Percentiles rank a stretch among this genome's conserved stretches.
Conservation (phyloP, 2,329 filamentous ascomycete genomes). For the Neofusicoccum umdonicola region DNA sequence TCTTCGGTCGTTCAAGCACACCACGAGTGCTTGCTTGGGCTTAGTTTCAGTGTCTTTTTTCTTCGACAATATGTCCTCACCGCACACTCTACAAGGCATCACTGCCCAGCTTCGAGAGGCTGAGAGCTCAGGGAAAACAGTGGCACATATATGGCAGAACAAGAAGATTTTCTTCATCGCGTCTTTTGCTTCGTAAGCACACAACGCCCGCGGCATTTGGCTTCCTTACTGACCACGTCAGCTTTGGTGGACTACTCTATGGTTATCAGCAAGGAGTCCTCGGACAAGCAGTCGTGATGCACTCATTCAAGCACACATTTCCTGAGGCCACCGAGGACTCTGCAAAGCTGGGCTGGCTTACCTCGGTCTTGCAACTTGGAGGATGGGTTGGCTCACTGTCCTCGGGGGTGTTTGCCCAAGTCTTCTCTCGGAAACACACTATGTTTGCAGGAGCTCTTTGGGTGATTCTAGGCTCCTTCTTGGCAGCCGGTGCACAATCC, state of each 20-base stretch:
- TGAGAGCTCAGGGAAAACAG: conserved; percentile 23
- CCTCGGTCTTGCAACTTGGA: conserved; percentile 51
- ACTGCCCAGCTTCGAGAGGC: not conserved
- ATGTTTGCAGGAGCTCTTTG: conserved; percentile 51
- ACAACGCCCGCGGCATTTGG: not conserved
- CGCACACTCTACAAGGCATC: conserved; percentile 3
- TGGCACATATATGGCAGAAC: conserved; percentile 28
- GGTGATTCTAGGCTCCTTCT: conserved; percentile 39
- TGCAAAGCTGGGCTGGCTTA: conserved; percentile 52
- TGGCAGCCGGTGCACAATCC: conserved; percentile 46
- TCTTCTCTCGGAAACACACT: conserved; percentile 53
- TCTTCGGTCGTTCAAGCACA: not conserved
- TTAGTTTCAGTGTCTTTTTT: too few relatives aligned
- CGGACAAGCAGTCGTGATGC: conserved; percentile 55
- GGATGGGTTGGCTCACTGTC: conserved; percentile 50
- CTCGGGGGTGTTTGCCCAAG: conserved; percentile 49
- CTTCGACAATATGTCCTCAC: not conserved
- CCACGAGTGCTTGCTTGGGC: not conserved
- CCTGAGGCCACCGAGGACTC: conserved; percentile 48
- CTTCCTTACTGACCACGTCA: conserved; percentile 21
- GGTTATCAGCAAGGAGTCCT: conserved; percentile 57
- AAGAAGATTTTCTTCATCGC: conserved; percentile 31
- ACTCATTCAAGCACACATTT: conserved; percentile 50
- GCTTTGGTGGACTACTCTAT: conserved; percentile 54
- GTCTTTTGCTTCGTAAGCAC: conserved; percentile 30